Conservation (phyloP, 2,329 filamentous ascomycete genomes). For the Triangularia verruculosa region DNA sequence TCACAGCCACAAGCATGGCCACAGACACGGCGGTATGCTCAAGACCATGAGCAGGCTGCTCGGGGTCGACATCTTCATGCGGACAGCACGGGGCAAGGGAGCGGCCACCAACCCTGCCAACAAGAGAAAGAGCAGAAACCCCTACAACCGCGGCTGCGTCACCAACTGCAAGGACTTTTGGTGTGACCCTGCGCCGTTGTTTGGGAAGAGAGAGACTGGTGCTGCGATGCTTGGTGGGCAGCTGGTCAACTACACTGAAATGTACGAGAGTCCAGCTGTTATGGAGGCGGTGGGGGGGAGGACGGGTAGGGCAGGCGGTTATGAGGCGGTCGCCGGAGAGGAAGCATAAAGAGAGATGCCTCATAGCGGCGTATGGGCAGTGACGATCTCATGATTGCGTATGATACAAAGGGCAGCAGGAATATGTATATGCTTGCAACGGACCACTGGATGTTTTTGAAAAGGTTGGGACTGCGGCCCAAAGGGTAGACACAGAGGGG, state of each 20-base stretch:
- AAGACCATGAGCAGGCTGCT: conserved; percentile 80
- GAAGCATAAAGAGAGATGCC: conserved; percentile 34
- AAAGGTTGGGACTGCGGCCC: not conserved
- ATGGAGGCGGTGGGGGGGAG: conserved; percentile 49
- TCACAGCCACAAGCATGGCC: conserved; percentile 38
- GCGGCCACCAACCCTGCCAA: conserved; percentile 58
- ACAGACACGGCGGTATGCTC: conserved; percentile 60
- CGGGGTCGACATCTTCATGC: conserved; percentile 89
- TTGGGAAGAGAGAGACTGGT: conserved; percentile 71
- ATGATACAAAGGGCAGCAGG: not conserved
- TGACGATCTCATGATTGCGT: not conserved
- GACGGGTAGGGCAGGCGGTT: conserved; percentile 52
- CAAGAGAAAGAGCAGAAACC: conserved; percentile 63
- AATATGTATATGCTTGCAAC: not conserved
- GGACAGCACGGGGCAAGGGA: conserved; percentile 81
- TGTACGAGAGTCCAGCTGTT: conserved; percentile 80
- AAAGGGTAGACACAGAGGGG: not conserved
- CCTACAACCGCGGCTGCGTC: conserved; percentile 79
- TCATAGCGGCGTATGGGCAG: not conserved
- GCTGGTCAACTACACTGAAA: conserved; percentile 77
- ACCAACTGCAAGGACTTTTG: conserved; percentile 95
- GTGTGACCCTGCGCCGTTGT: conserved; percentile 82
- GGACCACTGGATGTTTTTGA: not conserved
- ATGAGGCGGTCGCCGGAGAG: conserved; percentile 61
- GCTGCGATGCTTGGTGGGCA: conserved; percentile 74